A percentile compares a stretch with the other conserved stretches of the same genome.
phyloP scores from a whole-genome alignment of 306 rosid species.

The Sophora flavescens region DNA sequence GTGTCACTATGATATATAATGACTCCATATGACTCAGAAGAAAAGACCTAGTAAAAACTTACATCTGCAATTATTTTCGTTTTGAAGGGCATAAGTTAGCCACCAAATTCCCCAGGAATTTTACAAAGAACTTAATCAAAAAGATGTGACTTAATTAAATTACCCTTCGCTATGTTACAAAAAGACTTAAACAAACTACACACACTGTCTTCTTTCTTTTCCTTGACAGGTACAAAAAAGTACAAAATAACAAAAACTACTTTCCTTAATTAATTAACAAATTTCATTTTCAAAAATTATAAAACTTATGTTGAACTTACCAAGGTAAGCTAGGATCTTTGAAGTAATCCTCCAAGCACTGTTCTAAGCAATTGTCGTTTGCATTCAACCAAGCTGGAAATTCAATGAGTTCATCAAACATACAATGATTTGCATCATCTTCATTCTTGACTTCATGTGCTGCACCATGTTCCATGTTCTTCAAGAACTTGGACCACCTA shows the following conservation, averaged over 20 bases:
- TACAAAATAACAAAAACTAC: background rate
- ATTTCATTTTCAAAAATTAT: slow-evolving; percentile 23
- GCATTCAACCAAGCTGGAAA: slow-evolving; percentile 71
- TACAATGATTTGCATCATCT: slow-evolving; percentile 47
- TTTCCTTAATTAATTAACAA: slow-evolving; percentile 25
- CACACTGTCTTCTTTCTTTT: slow-evolving; percentile 14
- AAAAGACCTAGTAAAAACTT: too few species aligned
- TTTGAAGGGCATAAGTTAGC: background rate
- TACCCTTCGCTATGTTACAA: background rate
- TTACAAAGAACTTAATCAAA: slow-evolving; percentile 4
- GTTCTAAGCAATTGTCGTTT: slow-evolving; percentile 59
- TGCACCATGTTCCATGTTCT: slow-evolving; percentile 55
- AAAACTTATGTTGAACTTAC: slow-evolving; percentile 51
- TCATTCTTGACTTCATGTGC: slow-evolving; percentile 44
- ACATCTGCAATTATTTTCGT: background rate
- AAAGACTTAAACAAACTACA: slow-evolving; percentile 23
- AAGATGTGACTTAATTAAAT: slow-evolving; percentile 1
- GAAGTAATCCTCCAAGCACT: slow-evolving; percentile 51
- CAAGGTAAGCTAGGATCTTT: slow-evolving; percentile 65
- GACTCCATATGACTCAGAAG: too few species aligned
- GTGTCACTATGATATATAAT: too few species aligned
- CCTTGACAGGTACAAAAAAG: background rate
- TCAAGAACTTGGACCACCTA: slow-evolving; percentile 71
- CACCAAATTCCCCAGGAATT: background rate
- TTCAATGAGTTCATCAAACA: slow-evolving; percentile 60